These are phyloP conservation scores for Mitragyna speciosa DNA, from an alignment of 257 asterid genomes.

Conservation along the genomic window DNA sequence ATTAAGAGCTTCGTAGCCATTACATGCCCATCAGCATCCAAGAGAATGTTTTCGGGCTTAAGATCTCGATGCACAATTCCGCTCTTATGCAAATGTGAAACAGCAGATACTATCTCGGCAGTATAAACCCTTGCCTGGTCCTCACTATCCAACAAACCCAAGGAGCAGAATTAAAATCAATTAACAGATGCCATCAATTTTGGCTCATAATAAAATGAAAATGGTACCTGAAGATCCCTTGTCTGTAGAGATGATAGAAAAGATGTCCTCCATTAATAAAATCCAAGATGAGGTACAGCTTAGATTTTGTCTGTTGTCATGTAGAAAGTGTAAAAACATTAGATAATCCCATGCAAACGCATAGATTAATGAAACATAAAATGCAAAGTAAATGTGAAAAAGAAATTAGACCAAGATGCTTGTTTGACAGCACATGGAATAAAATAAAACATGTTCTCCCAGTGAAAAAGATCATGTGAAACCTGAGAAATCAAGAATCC, in stretches of 20 bases:
- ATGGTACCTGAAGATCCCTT: conserved; percentile 85
- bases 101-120: conserved; percentile 95
- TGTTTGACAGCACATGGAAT: neutral
- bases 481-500: neutral
- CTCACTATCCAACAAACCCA: conserved; percentile 61
- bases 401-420: neutral
- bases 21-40: conserved; percentile 97
- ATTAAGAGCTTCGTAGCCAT: conserved; percentile 27
- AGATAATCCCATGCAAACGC: neutral
- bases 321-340: neutral
- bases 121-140: conserved; percentile 93
- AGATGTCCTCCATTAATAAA: conserved; percentile 95
- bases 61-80: conserved; percentile 96
- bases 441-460: neutral
- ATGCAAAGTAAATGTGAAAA: neutral
- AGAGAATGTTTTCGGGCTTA: conserved; percentile 95
- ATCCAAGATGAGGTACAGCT: conserved; percentile 82
- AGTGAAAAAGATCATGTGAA: neutral
- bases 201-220: conserved; percentile 6
- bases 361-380: conserved; percentile 1
- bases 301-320: conserved; percentile 65
- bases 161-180: conserved; percentile 32
- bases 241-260: conserved; percentile 93
- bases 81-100: conserved; percentile 82
- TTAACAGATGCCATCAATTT: conserved; percentile 12